Evolutionary conservation across 169 alveolate genomes (phyloP).

Genomic region (Cryptosporidium baileyi): DNA sequence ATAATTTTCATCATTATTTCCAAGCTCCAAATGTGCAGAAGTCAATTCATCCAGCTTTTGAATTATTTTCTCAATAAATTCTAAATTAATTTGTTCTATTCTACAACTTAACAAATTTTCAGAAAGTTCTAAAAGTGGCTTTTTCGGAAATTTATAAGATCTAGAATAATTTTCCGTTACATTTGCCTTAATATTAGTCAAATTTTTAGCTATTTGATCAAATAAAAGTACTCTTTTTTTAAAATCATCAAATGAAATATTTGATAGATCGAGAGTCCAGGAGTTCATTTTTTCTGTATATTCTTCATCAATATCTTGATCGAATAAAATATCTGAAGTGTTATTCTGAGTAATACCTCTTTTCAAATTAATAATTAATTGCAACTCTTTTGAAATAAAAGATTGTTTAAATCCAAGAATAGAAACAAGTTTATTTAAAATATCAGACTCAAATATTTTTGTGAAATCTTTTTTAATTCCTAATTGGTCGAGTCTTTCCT

Average conservation of each 20-base stretch:
- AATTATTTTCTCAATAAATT: no score
- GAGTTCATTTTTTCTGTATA: background rate
- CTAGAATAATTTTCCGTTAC: background rate
- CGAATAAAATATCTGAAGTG: background rate
- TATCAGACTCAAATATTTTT: background rate
- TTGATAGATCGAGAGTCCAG: constrained; percentile 34
- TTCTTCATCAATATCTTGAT: background rate
- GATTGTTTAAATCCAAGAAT: constrained; percentile 29
- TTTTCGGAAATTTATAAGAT: background rate
- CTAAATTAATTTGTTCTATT: no score
- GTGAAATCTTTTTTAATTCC: constrained; percentile 9
- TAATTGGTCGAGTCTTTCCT: background rate
- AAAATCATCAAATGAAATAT: background rate
- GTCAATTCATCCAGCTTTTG: no score
- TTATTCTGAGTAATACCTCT: constrained; percentile 32
- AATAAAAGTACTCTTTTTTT: background rate
- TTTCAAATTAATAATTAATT: constrained; percentile 8
- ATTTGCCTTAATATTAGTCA: background rate
- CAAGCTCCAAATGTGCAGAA: no score
- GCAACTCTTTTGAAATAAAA: background rate
- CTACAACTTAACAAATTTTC: background rate
- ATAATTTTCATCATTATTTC: no score
- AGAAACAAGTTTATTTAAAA: background rate
- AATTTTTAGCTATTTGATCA: background rate
- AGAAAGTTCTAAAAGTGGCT: background rate